phyloP scores from a whole-genome alignment of 2,329 filamentous ascomycete species.

The Penicillium sp. region DNA sequence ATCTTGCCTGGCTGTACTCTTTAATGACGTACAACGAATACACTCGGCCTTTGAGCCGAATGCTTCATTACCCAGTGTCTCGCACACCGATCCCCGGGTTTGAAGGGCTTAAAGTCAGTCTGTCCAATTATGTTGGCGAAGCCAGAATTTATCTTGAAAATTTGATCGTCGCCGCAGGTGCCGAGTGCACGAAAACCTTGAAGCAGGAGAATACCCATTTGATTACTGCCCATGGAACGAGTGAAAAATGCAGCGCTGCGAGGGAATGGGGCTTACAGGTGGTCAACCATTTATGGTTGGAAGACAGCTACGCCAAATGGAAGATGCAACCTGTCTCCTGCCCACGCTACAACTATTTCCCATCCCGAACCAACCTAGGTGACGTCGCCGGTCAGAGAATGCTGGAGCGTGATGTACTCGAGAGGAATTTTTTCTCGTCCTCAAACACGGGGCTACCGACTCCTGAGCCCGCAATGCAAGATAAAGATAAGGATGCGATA shows the following conservation, averaged over 20 bases:
- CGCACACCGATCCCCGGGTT: constrained; percentile 77
- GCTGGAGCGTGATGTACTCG: constrained; percentile 70
- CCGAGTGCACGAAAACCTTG: constrained; percentile 91
- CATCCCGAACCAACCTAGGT: constrained; percentile 82
- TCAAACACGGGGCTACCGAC: constrained; percentile 24
- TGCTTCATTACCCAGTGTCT: constrained; percentile 88
- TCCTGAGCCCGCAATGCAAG: constrained; percentile 34
- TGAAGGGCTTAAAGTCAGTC: constrained; percentile 71
- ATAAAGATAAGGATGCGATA: constrained; percentile 35
- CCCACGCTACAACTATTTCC: constrained; percentile 80
- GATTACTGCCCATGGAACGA: constrained; percentile 82
- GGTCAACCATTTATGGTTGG: constrained; percentile 94
- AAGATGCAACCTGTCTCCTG: constrained; percentile 70
- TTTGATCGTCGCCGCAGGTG: constrained; percentile 78
- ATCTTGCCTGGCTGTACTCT: constrained; percentile 89
- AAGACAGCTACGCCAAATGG: constrained; percentile 94
- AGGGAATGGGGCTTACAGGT: constrained; percentile 88
- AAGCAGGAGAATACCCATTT: constrained; percentile 94
- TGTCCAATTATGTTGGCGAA: constrained; percentile 96
- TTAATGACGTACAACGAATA: constrained; percentile 85
- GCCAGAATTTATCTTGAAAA: constrained; percentile 92
- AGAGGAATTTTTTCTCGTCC: constrained; percentile 63
- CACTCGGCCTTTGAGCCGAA: constrained; percentile 77
- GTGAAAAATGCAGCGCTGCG: constrained; percentile 91
- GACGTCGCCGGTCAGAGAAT: constrained; percentile 90